Evolutionary conservation across 2,329 filamentous ascomycete species (phyloP).

Genomic region (Claviceps quebecensis): DNA sequence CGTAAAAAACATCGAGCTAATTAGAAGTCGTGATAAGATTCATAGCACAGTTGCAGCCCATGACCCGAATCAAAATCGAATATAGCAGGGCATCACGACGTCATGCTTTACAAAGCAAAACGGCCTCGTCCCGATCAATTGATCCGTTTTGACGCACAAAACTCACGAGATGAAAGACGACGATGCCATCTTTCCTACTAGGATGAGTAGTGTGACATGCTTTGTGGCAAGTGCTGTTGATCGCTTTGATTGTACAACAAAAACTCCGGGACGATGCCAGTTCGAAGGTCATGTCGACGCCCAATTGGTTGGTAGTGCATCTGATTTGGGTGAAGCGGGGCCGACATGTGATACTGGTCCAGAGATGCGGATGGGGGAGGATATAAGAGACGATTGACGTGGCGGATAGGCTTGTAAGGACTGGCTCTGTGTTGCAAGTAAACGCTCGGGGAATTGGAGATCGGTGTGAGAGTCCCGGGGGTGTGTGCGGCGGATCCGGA

Average conservation of each 20-base stretch:
- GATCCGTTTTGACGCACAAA: too few relatives aligned
- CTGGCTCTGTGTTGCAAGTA: slow-evolving; percentile 81
- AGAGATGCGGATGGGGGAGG: slow-evolving; percentile 71
- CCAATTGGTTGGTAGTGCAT: slow-evolving; percentile 76
- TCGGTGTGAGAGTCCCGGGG: slow-evolving; percentile 44
- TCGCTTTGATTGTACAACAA: slow-evolving; percentile 21
- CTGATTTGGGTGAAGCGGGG: slow-evolving; percentile 48
- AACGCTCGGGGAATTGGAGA: slow-evolving; percentile 71
- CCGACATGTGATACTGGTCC: slow-evolving; percentile 52
- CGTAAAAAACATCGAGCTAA: slow-evolving; percentile 5
- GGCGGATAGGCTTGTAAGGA: slow-evolving; percentile 80
- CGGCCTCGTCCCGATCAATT: background rate
- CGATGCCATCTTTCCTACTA: slow-evolving; percentile 16
- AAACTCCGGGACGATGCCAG: slow-evolving; percentile 58
- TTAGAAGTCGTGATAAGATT: background rate
- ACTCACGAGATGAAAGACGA: slow-evolving; percentile 1
- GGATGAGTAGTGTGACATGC: slow-evolving; percentile 18
- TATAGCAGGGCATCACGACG: background rate
- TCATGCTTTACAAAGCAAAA: background rate
- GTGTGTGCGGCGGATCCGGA: slow-evolving; percentile 40
- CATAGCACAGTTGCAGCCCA: background rate
- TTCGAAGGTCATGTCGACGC: slow-evolving; percentile 51
- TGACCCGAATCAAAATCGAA: background rate
- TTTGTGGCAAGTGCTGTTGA: slow-evolving; percentile 14
- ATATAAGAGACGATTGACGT: slow-evolving; percentile 81